These are phyloP conservation scores for Fusarium longipes DNA, from an alignment of 2,329 filamentous ascomycete genomes.

Conservation along the genomic window DNA sequence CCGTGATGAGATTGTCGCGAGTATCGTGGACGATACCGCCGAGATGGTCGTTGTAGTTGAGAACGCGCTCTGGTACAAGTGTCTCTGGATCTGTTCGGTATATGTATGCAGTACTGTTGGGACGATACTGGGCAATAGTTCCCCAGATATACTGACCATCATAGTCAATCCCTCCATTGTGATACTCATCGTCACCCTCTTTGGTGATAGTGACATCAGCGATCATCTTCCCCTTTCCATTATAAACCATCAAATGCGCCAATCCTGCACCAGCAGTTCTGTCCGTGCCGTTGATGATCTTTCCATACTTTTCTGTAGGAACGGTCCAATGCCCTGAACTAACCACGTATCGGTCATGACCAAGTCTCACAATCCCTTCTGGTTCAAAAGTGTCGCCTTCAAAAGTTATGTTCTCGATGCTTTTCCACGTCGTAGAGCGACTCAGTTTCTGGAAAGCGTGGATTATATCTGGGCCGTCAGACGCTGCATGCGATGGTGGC, in stretches of 20 bases:
- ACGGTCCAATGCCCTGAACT: slow-evolving; percentile 58
- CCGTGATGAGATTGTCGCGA: slow-evolving; percentile 49
- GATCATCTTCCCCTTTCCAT: slow-evolving; percentile 54
- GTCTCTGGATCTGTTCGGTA: slow-evolving; percentile 54
- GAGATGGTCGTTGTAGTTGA: slow-evolving; percentile 56
- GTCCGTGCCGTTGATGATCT: slow-evolving; percentile 64
- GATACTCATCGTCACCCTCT: slow-evolving; percentile 55
- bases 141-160: slow-evolving; percentile 61
- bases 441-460: slow-evolving; percentile 50
- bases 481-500: slow-evolving; percentile 50
- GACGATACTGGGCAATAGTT: slow-evolving; percentile 59
- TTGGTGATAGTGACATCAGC: slow-evolving; percentile 58
- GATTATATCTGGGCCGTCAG: slow-evolving; percentile 53
- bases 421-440: slow-evolving; percentile 57
- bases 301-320: slow-evolving; percentile 53
- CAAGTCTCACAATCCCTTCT: slow-evolving; percentile 59
- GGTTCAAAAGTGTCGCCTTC: slow-evolving; percentile 61
- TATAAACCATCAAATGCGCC: slow-evolving; percentile 59
- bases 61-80: slow-evolving; percentile 50
- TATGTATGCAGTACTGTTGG: slow-evolving; percentile 58
- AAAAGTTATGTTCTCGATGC: slow-evolving; percentile 55
- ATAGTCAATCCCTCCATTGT: slow-evolving; percentile 61
- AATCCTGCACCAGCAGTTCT: slow-evolving; percentile 57
- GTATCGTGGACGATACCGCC: slow-evolving; percentile 60
- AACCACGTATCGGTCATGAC: slow-evolving; percentile 57